Evolutionary conservation across 129 eudicot genomes (phyloP).

Genomic region (Deinandra increscens): DNA sequence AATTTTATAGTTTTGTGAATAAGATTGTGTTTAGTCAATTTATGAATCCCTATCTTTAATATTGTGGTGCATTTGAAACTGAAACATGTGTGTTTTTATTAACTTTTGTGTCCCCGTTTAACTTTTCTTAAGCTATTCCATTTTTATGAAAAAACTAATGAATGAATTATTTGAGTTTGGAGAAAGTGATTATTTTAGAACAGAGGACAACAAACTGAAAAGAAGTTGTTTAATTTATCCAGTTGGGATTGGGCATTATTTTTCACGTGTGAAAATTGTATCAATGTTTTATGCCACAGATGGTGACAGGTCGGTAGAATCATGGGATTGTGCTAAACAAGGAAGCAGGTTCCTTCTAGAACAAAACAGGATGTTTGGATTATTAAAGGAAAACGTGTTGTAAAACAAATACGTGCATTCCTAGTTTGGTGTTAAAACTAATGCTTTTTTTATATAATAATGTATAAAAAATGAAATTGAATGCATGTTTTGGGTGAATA

Average conservation of each 20-base stretch:
- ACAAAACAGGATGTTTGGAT: not conserved
- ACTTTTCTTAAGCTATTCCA: too few relatives aligned
- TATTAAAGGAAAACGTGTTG: too few relatives aligned
- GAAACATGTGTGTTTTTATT: constrained; percentile 1
- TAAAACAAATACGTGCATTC: too few relatives aligned
- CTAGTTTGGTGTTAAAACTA: too few relatives aligned
- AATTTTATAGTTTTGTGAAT: too few relatives aligned
- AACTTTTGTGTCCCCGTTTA: too few relatives aligned
- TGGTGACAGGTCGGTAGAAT: constrained; percentile 27
- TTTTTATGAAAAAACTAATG: not conserved
- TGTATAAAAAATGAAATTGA: too few relatives aligned
- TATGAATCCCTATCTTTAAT: too few relatives aligned
- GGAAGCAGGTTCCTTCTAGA: not conserved
- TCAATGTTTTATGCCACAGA: constrained; percentile 1
- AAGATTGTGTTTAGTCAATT: too few relatives aligned
- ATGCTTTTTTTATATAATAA: too few relatives aligned
- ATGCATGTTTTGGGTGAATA: too few relatives aligned
- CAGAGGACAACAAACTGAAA: not conserved
- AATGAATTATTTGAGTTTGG: not conserved
- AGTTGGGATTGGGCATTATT: not conserved
- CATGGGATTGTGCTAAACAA: constrained; percentile 3
- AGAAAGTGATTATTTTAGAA: not conserved
- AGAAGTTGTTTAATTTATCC: not conserved
- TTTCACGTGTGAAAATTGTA: constrained; percentile 27
- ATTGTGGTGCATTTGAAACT: not conserved